Evolutionary conservation across 73 alveolate species (phyloP).

Genomic region (Blepharisma japonicum): DNA sequence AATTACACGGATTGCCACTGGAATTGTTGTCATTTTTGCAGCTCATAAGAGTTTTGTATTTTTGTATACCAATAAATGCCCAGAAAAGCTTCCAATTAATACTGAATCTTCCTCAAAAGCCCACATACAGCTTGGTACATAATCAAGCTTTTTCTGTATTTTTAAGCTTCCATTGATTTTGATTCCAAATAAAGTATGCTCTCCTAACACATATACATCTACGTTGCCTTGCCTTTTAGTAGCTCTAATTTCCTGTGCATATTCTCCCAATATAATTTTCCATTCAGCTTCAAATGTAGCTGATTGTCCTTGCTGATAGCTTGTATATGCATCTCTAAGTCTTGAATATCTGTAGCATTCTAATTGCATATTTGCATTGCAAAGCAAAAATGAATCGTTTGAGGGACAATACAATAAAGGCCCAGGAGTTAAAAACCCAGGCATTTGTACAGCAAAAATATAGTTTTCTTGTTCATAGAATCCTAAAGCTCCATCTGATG

Average conservation of each 20-base stretch:
- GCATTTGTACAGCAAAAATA: slow-evolving; percentile 44
- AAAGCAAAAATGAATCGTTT: slow-evolving; percentile 42
- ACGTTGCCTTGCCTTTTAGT: neutral
- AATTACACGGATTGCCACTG: slow-evolving; percentile 41
- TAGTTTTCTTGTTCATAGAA: slow-evolving; percentile 56
- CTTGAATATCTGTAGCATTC: slow-evolving; percentile 57
- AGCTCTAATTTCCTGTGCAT: slow-evolving; percentile 27
- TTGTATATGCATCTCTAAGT: slow-evolving; percentile 36
- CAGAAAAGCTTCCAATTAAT: slow-evolving; percentile 57
- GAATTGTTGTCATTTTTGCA: slow-evolving; percentile 43
- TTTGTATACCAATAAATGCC: slow-evolving; percentile 49
- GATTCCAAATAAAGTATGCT: slow-evolving; percentile 40
- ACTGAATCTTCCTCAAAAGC: slow-evolving; percentile 53
- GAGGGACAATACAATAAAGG: slow-evolving; percentile 49
- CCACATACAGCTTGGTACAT: slow-evolving; percentile 51
- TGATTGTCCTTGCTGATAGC: slow-evolving; percentile 26
- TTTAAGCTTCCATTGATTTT: slow-evolving; percentile 29
- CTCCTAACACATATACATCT: slow-evolving; percentile 31
- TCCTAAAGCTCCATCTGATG: slow-evolving; percentile 69
- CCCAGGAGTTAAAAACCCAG: slow-evolving; percentile 70
- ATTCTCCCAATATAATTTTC: slow-evolving; percentile 23
- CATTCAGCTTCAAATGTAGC: slow-evolving; percentile 29
- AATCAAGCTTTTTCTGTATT: slow-evolving; percentile 56
- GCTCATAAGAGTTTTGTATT: slow-evolving; percentile 68
- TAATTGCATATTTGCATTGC: slow-evolving; percentile 55